phyloP scores from a whole-genome alignment of 257 asterid species.

The Solanum appendiculatum region DNA sequence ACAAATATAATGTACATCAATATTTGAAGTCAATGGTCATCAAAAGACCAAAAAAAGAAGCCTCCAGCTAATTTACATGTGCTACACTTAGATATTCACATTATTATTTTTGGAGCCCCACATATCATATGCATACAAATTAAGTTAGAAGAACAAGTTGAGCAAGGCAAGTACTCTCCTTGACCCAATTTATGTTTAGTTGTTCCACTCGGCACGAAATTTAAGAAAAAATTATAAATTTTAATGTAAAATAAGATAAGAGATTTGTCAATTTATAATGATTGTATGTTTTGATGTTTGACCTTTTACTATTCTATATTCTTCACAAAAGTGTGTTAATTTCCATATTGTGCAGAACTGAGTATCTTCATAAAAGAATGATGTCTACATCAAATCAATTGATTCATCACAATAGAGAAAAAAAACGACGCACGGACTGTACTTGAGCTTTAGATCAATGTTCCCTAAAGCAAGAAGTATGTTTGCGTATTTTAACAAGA shows the following conservation, averaged over 20 bases:
- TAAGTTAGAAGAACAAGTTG: conserved; percentile 1
- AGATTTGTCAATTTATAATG: not conserved
- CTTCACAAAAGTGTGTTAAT: not conserved
- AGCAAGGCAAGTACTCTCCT: conserved; percentile 4
- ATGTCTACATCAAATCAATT: no score
- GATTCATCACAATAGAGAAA: no score
- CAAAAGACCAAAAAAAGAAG: not conserved
- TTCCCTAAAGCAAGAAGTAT: no score
- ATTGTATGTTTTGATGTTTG: not conserved
- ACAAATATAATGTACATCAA: not conserved
- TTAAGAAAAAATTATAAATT: not conserved
- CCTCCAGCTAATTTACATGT: not conserved
- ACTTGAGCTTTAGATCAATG: not conserved
- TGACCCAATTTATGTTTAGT: not conserved
- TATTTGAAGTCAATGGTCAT: not conserved
- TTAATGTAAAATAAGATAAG: not conserved
- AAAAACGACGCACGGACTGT: fast-evolving
- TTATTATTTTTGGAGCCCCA: not conserved
- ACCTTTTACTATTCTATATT: not conserved
- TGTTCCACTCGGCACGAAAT: not conserved
- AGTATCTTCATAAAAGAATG: no score
- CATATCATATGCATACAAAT: not conserved
- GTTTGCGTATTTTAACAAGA: no score
- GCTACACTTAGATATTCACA: not conserved
- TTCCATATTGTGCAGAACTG: no score